These are phyloP conservation scores for Neonectria sp. DNA, from an alignment of 2,329 filamentous ascomycete genomes.

Conservation along the genomic window DNA sequence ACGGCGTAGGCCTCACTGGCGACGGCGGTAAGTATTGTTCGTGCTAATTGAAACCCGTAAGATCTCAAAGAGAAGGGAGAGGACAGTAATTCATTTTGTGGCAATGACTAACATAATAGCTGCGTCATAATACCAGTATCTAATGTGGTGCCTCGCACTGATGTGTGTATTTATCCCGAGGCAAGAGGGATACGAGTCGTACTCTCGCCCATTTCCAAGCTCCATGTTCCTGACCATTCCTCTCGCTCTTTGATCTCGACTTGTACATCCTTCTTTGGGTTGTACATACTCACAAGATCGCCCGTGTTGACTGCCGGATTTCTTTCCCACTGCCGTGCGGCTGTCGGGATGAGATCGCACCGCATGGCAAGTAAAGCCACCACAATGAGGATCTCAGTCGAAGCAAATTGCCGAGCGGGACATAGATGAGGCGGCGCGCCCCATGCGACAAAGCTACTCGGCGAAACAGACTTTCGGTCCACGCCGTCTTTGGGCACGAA, in stretches of 20 bases:
- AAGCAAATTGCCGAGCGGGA: conserved; percentile 48
- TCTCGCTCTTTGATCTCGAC: conserved; percentile 28
- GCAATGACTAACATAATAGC: too few species aligned
- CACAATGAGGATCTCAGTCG: conserved; percentile 47
- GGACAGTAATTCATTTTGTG: too few species aligned
- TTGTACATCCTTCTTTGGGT: conserved; percentile 34
- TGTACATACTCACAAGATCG: conserved; percentile 30
- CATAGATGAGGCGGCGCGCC: conserved; percentile 49
- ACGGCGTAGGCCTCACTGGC: too few species aligned
- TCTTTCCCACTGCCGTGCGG: conserved; percentile 19
- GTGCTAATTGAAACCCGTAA: too few species aligned
- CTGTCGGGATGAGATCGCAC: conserved; percentile 8
- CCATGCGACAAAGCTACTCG: conserved; percentile 51
- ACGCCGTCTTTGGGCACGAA: conserved; percentile 26
- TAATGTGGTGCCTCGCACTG: too few species aligned
- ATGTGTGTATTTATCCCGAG: conserved; percentile 31
- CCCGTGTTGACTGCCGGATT: conserved; percentile 19
- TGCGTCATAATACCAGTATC: too few species aligned
- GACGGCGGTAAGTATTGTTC: too few species aligned
- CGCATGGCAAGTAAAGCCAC: conserved; percentile 31
- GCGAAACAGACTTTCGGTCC: conserved; percentile 44
- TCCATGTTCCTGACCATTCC: conserved; percentile 38
- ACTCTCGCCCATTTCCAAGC: conserved; percentile 44
- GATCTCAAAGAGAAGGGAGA: too few species aligned
- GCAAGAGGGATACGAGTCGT: conserved; percentile 44